phyloP scores from a whole-genome alignment of 164 flowering plant species.

The Pachysandra terminalis region DNA sequence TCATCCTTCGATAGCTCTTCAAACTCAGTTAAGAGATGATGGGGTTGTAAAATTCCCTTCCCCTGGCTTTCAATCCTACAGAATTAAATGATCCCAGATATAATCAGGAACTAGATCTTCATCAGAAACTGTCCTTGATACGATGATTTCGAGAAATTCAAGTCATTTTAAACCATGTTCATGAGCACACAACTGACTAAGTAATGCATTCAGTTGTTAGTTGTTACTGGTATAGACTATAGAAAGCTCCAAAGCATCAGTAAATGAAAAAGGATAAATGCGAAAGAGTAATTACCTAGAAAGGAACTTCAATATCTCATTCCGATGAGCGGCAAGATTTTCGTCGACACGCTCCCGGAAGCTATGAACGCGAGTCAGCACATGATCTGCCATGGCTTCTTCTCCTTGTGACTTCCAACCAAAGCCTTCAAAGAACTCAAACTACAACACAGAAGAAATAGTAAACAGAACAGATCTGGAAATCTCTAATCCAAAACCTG shows the following conservation, averaged over 20 bases:
- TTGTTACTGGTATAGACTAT: too few relatives aligned
- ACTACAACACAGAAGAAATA: too few relatives aligned
- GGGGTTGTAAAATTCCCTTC: conserved; percentile 75
- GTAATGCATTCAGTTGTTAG: neutral
- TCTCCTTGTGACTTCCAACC: neutral
- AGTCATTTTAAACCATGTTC: neutral
- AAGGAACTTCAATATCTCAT: conserved; percentile 48
- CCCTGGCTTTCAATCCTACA: conserved; percentile 71
- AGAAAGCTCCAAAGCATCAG: neutral
- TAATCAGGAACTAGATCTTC: neutral
- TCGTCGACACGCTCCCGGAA: conserved; percentile 58
- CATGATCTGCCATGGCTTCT: conserved; percentile 22
- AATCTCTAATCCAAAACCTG: too few relatives aligned
- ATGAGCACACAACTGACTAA: too few relatives aligned
- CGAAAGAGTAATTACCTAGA: conserved; percentile 33
- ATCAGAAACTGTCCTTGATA: neutral
- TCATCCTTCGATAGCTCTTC: conserved; percentile 50
- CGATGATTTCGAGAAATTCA: too few relatives aligned
- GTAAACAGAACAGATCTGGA: too few relatives aligned
- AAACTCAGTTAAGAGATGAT: conserved; percentile 63
- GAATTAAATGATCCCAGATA: neutral
- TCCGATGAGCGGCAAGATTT: conserved; percentile 42
- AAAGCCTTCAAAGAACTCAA: neutral
- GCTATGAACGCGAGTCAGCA: conserved; percentile 60
- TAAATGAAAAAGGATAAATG: neutral